Evolutionary conservation across 2,329 filamentous ascomycete genomes (phyloP).

Genomic region (Geosmithia flava): DNA sequence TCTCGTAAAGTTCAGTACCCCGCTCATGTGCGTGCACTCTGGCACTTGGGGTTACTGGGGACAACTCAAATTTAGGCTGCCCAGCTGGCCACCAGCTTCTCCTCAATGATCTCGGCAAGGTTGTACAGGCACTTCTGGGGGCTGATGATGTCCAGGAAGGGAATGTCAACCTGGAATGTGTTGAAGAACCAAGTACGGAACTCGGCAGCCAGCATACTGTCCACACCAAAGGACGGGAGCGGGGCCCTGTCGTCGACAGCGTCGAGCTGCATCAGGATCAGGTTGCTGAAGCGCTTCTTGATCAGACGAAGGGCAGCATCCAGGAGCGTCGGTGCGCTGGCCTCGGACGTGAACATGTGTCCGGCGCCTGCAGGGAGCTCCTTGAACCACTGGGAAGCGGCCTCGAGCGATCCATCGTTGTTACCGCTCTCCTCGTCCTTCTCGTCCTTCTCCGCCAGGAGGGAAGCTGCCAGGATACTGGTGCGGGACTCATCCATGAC

Average conservation of each 20-base stretch:
- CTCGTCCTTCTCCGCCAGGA: neutral
- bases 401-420: conserved; percentile 5
- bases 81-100: neutral
- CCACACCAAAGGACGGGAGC: conserved; percentile 20
- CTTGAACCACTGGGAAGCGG: neutral
- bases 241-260: conserved; percentile 11
- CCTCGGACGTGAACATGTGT: neutral
- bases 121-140: neutral
- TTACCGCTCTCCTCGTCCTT: conserved; percentile 1
- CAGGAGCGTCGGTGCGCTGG: neutral
- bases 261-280: conserved; percentile 12
- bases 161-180: conserved; percentile 18
- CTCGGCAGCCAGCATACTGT: conserved; percentile 27
- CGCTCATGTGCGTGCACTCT: neutral
- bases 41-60: too few relatives aligned
- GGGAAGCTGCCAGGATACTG: neutral
- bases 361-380: neutral
- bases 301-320: conserved; percentile 4
- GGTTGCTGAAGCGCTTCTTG: conserved; percentile 6
- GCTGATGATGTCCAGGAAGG: conserved; percentile 11
- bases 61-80: too few relatives aligned
- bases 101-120: neutral
- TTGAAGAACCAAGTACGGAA: conserved; percentile 22
- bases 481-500: neutral
- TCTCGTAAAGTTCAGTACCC: neutral